Evolutionary conservation across 345 rosid species (phyloP).

Genomic region (Raphanus raphanistrum): DNA sequence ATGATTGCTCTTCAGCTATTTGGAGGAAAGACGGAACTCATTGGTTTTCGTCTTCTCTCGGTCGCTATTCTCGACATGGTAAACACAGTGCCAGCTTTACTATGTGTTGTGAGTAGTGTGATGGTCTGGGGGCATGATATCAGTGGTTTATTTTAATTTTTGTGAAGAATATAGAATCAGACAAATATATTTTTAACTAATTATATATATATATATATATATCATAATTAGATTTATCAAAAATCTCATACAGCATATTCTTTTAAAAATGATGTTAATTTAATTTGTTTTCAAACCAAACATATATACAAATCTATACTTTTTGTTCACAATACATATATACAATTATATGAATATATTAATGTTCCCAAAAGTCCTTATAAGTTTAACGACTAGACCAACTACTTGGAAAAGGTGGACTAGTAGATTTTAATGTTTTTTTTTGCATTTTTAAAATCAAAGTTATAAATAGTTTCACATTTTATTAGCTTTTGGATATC

Average conservation of each 20-base stretch:
- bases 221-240: not conserved
- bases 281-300: not conserved
- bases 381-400: constrained; percentile 15
- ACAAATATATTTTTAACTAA: too few relatives aligned
- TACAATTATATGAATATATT: too few relatives aligned
- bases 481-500: not conserved
- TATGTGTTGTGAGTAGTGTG: not conserved
- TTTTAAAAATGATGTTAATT: not conserved
- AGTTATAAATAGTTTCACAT: not conserved
- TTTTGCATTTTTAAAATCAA: not conserved
- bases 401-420: constrained; percentile 7
- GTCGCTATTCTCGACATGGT: constrained; percentile 90
- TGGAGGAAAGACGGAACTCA: constrained; percentile 49
- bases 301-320: too few relatives aligned
- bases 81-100: constrained; percentile 7
- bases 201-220: too few relatives aligned
- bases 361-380: not conserved
- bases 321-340: too few relatives aligned
- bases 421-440: not conserved
- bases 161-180: not conserved
- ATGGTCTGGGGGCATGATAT: not conserved
- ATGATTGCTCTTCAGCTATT: constrained; percentile 54
- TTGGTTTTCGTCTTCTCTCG: constrained; percentile 51
- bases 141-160: not conserved
- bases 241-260: not conserved